Conservation (phyloP, 2,329 filamentous ascomycete genomes). For the Zelopaecilomyces penicillatus region DNA sequence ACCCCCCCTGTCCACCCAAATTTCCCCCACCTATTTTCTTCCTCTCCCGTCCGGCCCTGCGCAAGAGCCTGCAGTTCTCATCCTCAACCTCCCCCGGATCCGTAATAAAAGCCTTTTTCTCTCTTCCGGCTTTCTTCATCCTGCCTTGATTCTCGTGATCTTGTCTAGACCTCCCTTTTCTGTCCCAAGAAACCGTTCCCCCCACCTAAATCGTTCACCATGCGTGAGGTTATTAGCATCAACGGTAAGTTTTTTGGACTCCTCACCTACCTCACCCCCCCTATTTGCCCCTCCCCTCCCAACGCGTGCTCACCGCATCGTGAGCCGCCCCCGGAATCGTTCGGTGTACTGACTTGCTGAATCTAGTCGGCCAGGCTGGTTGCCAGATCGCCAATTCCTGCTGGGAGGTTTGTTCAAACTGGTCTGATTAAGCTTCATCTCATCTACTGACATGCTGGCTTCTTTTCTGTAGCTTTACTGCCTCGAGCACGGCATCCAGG, state of each 20-base stretch:
- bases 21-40: conserved; percentile 40
- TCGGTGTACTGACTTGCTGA: conserved; percentile 41
- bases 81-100: conserved; percentile 13
- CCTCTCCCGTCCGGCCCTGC: conserved; percentile 10
- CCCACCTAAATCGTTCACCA: conserved; percentile 44
- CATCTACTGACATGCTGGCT: conserved; percentile 16
- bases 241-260: conserved; percentile 62
- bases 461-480: conserved; percentile 78
- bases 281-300: conserved; percentile 20
- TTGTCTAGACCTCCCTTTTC: conserved; percentile 20
- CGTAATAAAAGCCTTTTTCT: conserved; percentile 15
- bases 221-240: conserved; percentile 99
- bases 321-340: neutral
- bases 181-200: conserved; percentile 4
- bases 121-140: conserved; percentile 17
- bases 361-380: conserved; percentile 95
- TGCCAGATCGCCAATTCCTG: conserved; percentile 99
- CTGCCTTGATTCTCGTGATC: conserved; percentile 18
- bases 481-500: conserved; percentile 98
- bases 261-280: conserved; percentile 9
- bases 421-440: neutral
- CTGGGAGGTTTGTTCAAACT: conserved; percentile 80
- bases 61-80: conserved; percentile 14
- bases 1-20: conserved; percentile 31
- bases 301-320: conserved; percentile 33